A percentile compares a stretch with the other conserved stretches of the same genome.
Conservation (phyloP, 1,284 basidiomycete genomes). For the Coniferiporia sulphurascens region DNA sequence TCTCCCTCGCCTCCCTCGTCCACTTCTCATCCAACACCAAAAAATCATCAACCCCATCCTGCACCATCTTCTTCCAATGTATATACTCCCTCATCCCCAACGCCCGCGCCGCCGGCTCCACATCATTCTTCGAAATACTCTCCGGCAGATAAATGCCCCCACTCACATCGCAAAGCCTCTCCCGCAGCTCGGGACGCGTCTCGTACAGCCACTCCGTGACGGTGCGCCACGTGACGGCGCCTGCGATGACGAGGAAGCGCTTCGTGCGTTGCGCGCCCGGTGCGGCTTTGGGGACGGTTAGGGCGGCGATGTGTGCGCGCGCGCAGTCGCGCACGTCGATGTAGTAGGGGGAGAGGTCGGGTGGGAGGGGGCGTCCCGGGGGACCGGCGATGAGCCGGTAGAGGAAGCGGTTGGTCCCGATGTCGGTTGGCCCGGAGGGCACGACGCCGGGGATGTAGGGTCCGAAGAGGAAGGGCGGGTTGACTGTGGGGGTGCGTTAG, state of each 20-base stretch:
- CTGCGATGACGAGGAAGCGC: constrained; percentile 31
- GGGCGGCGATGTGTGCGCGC: constrained; percentile 31
- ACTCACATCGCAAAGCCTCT: constrained; percentile 22
- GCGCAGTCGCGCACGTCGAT: constrained; percentile 37
- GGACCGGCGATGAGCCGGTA: background rate
- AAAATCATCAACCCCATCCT: constrained; percentile 29
- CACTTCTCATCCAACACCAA: constrained; percentile 19
- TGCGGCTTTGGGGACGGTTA: constrained; percentile 11
- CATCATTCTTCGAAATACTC: constrained; percentile 12
- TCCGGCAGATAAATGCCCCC: background rate
- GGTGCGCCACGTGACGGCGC: constrained; percentile 28
- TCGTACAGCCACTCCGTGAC: background rate
- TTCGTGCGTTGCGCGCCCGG: constrained; percentile 20
- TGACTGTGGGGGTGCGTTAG: background rate
- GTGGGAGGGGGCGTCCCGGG: background rate
- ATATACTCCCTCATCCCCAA: constrained; percentile 30
- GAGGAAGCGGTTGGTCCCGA: background rate
- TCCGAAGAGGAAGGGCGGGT: constrained; percentile 1
- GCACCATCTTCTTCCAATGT: constrained; percentile 28
- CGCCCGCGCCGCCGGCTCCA: constrained; percentile 25
- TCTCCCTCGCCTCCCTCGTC: no score
- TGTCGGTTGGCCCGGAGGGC: background rate
- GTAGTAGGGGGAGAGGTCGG: constrained; percentile 24
- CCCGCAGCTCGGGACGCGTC: constrained; percentile 27
- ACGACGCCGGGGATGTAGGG: background rate